phyloP scores from a whole-genome alignment of 2,329 filamentous ascomycete species.

The Colletotrichum trifolii region DNA sequence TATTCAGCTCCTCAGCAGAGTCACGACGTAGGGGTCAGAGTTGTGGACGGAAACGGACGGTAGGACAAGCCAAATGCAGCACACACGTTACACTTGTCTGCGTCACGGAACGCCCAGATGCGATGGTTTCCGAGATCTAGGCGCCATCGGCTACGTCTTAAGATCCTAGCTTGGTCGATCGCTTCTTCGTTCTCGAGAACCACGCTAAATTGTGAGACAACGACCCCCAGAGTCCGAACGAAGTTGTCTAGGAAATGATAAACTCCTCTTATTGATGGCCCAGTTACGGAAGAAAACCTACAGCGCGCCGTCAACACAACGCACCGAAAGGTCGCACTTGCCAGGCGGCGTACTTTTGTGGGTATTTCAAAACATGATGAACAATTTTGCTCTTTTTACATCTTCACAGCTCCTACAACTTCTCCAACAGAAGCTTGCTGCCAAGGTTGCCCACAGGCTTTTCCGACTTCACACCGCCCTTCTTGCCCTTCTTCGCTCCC shows the following conservation, averaged over 20 bases:
- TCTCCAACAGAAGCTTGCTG: constrained; percentile 69
- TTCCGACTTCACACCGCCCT: constrained; percentile 54
- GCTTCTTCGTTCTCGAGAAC: no score
- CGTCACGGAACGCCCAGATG: constrained; percentile 19
- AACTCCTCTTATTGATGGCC: constrained; percentile 27
- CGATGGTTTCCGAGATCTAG: constrained; percentile 9
- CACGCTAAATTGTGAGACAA: not conserved
- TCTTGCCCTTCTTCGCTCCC: constrained; percentile 55
- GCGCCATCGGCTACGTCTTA: not conserved
- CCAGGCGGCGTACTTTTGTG: constrained; percentile 16
- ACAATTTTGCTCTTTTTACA: constrained; percentile 29
- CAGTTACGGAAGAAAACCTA: constrained; percentile 21
- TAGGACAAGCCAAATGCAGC: constrained; percentile 22
- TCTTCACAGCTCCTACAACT: constrained; percentile 51
- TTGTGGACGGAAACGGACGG: constrained; percentile 24
- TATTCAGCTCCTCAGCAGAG: not conserved
- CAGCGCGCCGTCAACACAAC: constrained; percentile 28
- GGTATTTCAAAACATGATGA: constrained; percentile 30
- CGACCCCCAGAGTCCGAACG: not conserved
- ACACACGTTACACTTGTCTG: constrained; percentile 12
- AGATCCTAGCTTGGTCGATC: constrained; percentile 8
- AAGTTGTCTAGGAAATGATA: not conserved
- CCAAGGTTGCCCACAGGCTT: constrained; percentile 69
- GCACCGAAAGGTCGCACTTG: constrained; percentile 14
- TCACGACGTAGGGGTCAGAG: constrained; percentile 7